Conservation (phyloP, 2,329 filamentous ascomycete genomes). For the Cercospora zeae-maydis region DNA sequence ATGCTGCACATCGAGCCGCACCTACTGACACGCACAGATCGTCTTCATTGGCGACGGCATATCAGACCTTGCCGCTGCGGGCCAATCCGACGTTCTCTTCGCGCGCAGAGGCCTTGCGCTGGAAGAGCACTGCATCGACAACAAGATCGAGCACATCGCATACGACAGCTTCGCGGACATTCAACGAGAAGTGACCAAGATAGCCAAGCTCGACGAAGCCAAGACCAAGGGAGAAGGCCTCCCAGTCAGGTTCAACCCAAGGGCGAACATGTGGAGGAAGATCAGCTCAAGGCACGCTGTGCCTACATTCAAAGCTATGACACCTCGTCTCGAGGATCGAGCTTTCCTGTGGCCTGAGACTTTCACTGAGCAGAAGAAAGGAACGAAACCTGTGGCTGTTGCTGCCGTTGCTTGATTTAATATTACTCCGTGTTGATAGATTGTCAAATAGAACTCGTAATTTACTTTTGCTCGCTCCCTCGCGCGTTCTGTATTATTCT, state of each 20-base stretch:
- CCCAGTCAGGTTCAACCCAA: slow-evolving; percentile 62
- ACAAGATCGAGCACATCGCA: slow-evolving; percentile 57
- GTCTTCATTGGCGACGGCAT: slow-evolving; percentile 69
- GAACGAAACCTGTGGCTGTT: not conserved
- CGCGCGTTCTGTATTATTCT: not conserved
- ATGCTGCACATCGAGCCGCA: too few species aligned
- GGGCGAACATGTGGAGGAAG: slow-evolving; percentile 65
- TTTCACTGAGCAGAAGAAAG: slow-evolving; percentile 37
- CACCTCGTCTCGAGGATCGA: slow-evolving; percentile 56
- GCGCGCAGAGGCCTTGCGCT: slow-evolving; percentile 61
- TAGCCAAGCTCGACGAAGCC: slow-evolving; percentile 58
- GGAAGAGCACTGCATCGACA: slow-evolving; percentile 63
- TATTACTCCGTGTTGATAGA: not conserved
- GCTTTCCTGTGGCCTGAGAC: slow-evolving; percentile 62
- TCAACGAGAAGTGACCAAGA: slow-evolving; percentile 56
- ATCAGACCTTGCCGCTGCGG: slow-evolving; percentile 62
- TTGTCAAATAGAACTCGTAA: not conserved
- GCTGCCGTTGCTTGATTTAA: not conserved
- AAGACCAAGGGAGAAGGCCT: slow-evolving; percentile 59
- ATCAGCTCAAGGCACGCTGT: slow-evolving; percentile 57
- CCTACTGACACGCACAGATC: slow-evolving; percentile 39
- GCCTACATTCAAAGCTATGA: slow-evolving; percentile 49
- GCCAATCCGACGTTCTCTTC: slow-evolving; percentile 65
- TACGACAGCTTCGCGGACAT: slow-evolving; percentile 67
- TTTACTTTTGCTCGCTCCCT: not conserved